A percentile compares a stretch with the other conserved stretches of the same genome.
phyloP scores from a whole-genome alignment of 257 asterid genomes.

The Jacaranda copaia region DNA sequence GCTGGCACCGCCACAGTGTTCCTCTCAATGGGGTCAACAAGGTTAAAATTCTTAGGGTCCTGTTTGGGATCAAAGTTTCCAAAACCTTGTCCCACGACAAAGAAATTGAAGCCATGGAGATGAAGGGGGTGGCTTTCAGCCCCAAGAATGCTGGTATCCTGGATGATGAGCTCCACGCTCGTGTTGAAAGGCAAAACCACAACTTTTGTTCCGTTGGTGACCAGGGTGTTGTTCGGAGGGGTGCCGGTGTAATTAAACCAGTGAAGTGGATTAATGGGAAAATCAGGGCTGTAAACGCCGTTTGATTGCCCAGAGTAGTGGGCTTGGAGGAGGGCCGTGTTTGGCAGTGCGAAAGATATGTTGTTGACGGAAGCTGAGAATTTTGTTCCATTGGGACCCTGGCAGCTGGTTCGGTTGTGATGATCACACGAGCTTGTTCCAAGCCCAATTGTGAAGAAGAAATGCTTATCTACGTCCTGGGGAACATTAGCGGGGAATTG shows the following conservation, averaged over 20 bases:
- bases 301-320: conserved; percentile 53
- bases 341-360: conserved; percentile 53
- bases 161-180: conserved; percentile 64
- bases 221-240: conserved; percentile 63
- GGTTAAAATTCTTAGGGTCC: conserved; percentile 61
- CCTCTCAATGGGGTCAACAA: conserved; percentile 68
- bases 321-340: conserved; percentile 60
- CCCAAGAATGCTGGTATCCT: conserved; percentile 68
- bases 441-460: conserved; percentile 60
- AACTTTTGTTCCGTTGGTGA: conserved; percentile 52
- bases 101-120: conserved; percentile 76
- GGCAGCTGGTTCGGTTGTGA: conserved; percentile 48
- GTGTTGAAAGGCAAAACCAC: conserved; percentile 55
- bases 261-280: conserved; percentile 51
- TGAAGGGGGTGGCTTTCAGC: conserved; percentile 76
- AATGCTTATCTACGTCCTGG: conserved; percentile 41
- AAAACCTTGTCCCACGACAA: conserved; percentile 68
- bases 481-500: conserved; percentile 71
- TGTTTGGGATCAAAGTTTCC: conserved; percentile 55
- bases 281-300: conserved; percentile 52
- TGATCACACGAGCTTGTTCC: conserved; percentile 64
- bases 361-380: conserved; percentile 64
- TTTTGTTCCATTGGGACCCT: conserved; percentile 66
- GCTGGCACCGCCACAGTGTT: conserved; percentile 71
- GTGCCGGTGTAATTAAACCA: conserved; percentile 67